phyloP scores from a whole-genome alignment of 352 stramenopile genomes.

The Phytophthora sansomeana region DNA sequence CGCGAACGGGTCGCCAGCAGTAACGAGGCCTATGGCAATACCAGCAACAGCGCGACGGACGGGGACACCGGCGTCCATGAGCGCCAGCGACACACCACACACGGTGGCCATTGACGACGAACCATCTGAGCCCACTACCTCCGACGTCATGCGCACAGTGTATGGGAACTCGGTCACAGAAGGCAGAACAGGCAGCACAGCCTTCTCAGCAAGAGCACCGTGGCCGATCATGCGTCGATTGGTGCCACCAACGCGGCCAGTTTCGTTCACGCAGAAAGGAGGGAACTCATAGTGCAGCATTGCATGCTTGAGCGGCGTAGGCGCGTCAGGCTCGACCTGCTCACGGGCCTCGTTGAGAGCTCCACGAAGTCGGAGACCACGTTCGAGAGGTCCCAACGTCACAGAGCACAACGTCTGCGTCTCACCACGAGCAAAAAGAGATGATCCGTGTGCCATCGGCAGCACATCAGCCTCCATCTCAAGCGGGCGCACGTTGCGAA shows the following conservation, averaged over 20 bases:
- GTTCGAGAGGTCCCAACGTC: slow-evolving; percentile 85
- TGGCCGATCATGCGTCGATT: slow-evolving; percentile 97
- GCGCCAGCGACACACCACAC: slow-evolving; percentile 95
- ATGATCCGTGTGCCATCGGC: slow-evolving; percentile 90
- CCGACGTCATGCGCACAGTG: slow-evolving; percentile 96
- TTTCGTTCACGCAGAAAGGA: slow-evolving; percentile 97
- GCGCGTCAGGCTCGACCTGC: slow-evolving; percentile 37
- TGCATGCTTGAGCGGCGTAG: slow-evolving; percentile 68
- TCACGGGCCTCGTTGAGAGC: slow-evolving; percentile 57
- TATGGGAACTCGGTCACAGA: slow-evolving; percentile 95
- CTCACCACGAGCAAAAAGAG: slow-evolving; percentile 89
- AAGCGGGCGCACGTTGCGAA: slow-evolving; percentile 86
- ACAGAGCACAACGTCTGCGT: slow-evolving; percentile 92
- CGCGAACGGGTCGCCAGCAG: slow-evolving; percentile 67
- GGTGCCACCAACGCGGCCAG: slow-evolving; percentile 82
- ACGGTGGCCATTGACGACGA: slow-evolving; percentile 97
- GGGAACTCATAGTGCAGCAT: slow-evolving; percentile 99
- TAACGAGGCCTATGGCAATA: slow-evolving; percentile 95
- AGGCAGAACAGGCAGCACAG: slow-evolving; percentile 93
- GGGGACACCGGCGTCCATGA: slow-evolving; percentile 98
- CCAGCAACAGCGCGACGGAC: slow-evolving; percentile 94
- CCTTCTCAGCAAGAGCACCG: slow-evolving; percentile 97
- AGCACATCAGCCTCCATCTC: slow-evolving; percentile 88
- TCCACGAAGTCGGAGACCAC: slow-evolving; percentile 74
- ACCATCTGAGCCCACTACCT: slow-evolving; percentile 96